phyloP scores from a whole-genome alignment of 1,284 basidiomycete genomes.

The Stygiomarasmius scandens region DNA sequence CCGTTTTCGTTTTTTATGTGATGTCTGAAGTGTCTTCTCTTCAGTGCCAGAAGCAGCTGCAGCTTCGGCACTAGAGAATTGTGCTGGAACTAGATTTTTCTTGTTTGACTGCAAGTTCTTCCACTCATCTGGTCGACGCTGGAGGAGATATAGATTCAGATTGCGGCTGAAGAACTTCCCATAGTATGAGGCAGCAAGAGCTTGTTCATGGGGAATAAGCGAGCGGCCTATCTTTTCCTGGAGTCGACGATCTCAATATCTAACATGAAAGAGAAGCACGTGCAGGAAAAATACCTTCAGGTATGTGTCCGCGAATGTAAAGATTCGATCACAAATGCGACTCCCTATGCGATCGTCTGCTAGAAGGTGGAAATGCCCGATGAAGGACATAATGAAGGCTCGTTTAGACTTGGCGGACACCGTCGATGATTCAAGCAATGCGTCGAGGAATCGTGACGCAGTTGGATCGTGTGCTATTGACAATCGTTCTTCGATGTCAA shows the following conservation, averaged over 20 bases:
- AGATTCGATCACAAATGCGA: conserved; percentile 85
- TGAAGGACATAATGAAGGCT: conserved; percentile 71
- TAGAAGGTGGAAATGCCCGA: conserved; percentile 76
- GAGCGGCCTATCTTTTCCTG: conserved; percentile 90
- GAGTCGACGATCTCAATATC: conserved; percentile 8
- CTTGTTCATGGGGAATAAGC: conserved; percentile 69
- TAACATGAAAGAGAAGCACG: background rate
- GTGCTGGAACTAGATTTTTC: conserved; percentile 23
- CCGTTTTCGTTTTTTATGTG: conserved; percentile 31
- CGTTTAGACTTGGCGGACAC: conserved; percentile 71
- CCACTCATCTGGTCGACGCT: conserved; percentile 84
- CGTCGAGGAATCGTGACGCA: conserved; percentile 84
- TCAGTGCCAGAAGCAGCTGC: conserved; percentile 12
- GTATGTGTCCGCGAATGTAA: conserved; percentile 87
- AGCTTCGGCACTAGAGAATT: background rate
- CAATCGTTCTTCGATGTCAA: conserved; percentile 64
- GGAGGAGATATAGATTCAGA: conserved; percentile 78
- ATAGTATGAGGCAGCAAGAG: conserved; percentile 75
- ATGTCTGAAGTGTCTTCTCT: conserved; percentile 7
- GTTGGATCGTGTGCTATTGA: conserved; percentile 71
- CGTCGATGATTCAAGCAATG: conserved; percentile 68
- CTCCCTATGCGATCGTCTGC: conserved; percentile 89
- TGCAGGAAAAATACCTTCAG: conserved; percentile 63
- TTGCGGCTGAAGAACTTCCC: conserved; percentile 86
- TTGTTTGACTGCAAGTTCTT: conserved; percentile 50